A percentile compares a stretch with the other conserved stretches of the same genome.
Evolutionary conservation across 2,329 filamentous ascomycete genomes (phyloP).

Genomic region (Fusarium humuli): DNA sequence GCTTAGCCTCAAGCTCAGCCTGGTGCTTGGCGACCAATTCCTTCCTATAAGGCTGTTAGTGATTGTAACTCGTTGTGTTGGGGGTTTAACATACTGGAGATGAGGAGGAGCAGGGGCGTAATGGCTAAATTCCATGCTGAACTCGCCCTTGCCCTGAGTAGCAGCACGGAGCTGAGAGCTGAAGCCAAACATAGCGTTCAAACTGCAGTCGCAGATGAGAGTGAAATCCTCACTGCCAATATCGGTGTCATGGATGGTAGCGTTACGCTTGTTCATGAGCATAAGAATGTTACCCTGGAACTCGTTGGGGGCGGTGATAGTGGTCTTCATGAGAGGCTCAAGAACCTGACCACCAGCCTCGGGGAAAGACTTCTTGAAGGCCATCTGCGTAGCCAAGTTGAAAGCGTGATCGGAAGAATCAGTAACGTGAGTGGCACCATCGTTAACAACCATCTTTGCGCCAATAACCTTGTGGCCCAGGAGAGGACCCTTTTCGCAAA

Average conservation of each 20-base stretch:
- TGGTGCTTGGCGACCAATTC: constrained; percentile 69
- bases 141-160: constrained; percentile 98
- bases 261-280: constrained; percentile 95
- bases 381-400: constrained; percentile 93
- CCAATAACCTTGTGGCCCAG: constrained; percentile 95
- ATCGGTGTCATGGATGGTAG: constrained; percentile 94
- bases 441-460: constrained; percentile 90
- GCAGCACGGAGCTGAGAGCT: constrained; percentile 89
- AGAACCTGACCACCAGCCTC: constrained; percentile 85
- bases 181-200: constrained; percentile 99
- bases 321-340: constrained; percentile 98
- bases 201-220: constrained; percentile 87
- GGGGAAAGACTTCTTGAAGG: constrained; percentile 93
- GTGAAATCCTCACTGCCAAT: constrained; percentile 95
- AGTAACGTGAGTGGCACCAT: constrained; percentile 96
- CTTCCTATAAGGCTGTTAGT: constrained; percentile 57
- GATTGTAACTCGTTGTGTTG: background rate
- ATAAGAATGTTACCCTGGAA: constrained; percentile 98
- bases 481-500: constrained; percentile 87
- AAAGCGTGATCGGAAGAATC: constrained; percentile 98
- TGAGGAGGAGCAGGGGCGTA: constrained; percentile 89
- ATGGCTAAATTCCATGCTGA: constrained; percentile 98
- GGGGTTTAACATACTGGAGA: constrained; percentile 75
- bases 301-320: constrained; percentile 93
- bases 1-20: constrained; percentile 68